Base-by-base conservation (phyloP, 257 asterid species). In the Paulownia fortunei region DNA sequence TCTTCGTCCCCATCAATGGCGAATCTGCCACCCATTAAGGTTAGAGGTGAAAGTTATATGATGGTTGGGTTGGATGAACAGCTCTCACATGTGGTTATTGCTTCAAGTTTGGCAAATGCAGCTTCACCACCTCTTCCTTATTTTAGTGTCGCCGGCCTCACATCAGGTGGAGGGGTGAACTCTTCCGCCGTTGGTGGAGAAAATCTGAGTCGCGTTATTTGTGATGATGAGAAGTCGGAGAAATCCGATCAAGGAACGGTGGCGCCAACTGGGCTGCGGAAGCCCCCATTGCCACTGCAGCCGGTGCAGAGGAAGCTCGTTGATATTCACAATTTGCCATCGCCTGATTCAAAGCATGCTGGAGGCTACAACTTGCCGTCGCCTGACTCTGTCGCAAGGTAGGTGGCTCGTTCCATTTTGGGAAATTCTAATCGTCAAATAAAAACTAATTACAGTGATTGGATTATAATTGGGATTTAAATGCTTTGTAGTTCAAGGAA, bases 361-460 rank as follows among this genome's bases (percentile, higher is more conserved):
- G 88, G 82, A 6, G 86, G 85, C 34, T 83, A 83, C 88, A 90
- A 59, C 83, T 83, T 87, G 86, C 88, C 85, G 26, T 92, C 96
- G 15, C 97, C 96, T 4, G 97, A 92, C 73, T 92, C 97, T 30
- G 92, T 90, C 19, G 87, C 91, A 16, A 90, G 97, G 97, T 92
- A 84, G 5, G n/a, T 54, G 4, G 6, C 15, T 60, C 23, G 8
- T 66, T 13, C 34, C 54, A 8, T 66, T 39, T 34, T 16, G 7
- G 36, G 36, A 30, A 1, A 30, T 30, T 30, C 36, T 30, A 46
- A 1, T 46, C 0, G n/a, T n/a, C n/a, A n/a, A n/a, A n/a, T n/a
- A n/a, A n/a, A n/a, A n/a, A n/a, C n/a, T n/a, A n/a, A n/a, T n/a
- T n/a, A n/a, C n/a, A n/a, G n/a, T n/a, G n/a, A n/a, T n/a, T n/a